These are phyloP conservation scores for Alternaria alternata DNA, from an alignment of 2,329 filamentous ascomycete genomes.

Conservation along the genomic window DNA sequence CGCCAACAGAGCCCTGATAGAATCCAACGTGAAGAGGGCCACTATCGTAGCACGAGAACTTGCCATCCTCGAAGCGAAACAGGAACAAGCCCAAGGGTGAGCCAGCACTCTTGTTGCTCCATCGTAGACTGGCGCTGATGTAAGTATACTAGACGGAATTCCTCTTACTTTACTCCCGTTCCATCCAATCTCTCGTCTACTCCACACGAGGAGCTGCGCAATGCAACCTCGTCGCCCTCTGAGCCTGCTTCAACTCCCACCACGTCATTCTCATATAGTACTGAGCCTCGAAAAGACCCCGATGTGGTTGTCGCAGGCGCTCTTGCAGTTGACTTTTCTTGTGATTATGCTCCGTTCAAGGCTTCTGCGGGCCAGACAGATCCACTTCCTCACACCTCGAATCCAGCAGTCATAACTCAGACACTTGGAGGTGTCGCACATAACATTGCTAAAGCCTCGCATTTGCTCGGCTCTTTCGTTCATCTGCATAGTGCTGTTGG, in stretches of 20 bases:
- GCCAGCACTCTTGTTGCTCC: constrained; percentile 44
- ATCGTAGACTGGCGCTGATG: constrained; percentile 48
- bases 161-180: constrained; percentile 33
- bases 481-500: constrained; percentile 82
- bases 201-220: constrained; percentile 18
- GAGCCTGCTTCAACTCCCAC: constrained; percentile 18
- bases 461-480: constrained; percentile 71
- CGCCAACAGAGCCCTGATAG: constrained; percentile 76
- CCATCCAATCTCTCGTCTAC: constrained; percentile 25
- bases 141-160: constrained; percentile 46
- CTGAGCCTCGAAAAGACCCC: constrained; percentile 10
- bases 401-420: constrained; percentile 81
- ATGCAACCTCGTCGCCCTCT: constrained; percentile 26
- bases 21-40: constrained; percentile 71
- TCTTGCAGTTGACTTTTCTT: constrained; percentile 85
- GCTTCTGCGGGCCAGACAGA: constrained; percentile 49
- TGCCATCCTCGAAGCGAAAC: constrained; percentile 59
- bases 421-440: constrained; percentile 90
- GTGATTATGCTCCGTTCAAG: constrained; percentile 71
- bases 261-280: constrained; percentile 6
- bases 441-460: constrained; percentile 87
- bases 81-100: constrained; percentile 47
- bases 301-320: constrained; percentile 91
- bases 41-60: constrained; percentile 71
- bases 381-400: constrained; percentile 78